Conservation (phyloP, 1,284 basidiomycete genomes). For the Wallemia mellicola region DNA sequence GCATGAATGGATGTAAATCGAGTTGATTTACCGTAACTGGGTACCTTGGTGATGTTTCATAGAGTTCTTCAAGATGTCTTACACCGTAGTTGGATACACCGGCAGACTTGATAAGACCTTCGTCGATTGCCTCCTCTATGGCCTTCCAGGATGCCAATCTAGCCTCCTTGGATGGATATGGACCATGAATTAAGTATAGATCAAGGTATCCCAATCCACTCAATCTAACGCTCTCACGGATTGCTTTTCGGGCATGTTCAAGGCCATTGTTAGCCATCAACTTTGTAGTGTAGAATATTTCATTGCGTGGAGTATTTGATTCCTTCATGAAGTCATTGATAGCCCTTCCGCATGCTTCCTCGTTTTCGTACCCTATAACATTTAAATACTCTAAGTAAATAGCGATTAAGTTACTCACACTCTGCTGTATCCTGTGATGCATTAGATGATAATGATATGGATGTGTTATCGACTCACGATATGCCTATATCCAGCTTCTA, state of each 20-base stretch:
- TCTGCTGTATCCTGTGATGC: conserved; percentile 16
- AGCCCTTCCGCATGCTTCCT: conserved; percentile 28
- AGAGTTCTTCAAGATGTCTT: conserved; percentile 20
- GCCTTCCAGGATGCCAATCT: conserved; percentile 13
- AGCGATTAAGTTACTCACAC: conserved; percentile 10
- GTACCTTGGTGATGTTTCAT: conserved; percentile 15
- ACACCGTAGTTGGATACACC: conserved; percentile 20
- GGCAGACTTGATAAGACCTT: conserved; percentile 17
- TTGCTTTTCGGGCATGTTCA: conserved; percentile 21
- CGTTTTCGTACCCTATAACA: conserved; percentile 29
- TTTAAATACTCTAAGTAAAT: neutral
- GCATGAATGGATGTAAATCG: conserved; percentile 19
- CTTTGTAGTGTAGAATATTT: conserved; percentile 38
- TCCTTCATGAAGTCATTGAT: conserved; percentile 24
- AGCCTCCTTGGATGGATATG: neutral
- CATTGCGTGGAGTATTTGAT: conserved; percentile 21
- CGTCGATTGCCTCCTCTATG: conserved; percentile 16
- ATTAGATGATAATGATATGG: neutral
- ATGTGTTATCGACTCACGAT: neutral
- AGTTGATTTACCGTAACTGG: conserved; percentile 12
- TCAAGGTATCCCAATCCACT: conserved; percentile 23
- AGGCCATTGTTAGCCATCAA: conserved; percentile 29
- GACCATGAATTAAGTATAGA: conserved; percentile 6
- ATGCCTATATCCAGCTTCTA: conserved; percentile 31
- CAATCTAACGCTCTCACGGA: conserved; percentile 24